Conservation (phyloP, 345 rosid genomes). For the Pseudoturritis turrita region DNA sequence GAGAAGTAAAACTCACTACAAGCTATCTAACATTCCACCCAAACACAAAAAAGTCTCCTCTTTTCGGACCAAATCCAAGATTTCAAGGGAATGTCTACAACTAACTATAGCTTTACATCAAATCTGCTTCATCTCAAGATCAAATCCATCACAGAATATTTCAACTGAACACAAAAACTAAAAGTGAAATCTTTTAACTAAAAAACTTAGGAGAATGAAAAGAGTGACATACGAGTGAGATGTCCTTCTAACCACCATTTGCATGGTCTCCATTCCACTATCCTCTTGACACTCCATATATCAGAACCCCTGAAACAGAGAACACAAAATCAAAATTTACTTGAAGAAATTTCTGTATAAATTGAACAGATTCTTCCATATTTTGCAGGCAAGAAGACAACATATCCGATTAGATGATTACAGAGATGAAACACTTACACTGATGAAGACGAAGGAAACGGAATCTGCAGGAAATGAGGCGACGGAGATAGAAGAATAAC, state of each 20-base stretch:
- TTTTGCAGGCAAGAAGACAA: not conserved
- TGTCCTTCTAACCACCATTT: constrained; percentile 84
- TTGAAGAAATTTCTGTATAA: not conserved
- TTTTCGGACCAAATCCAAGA: not conserved
- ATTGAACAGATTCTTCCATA: not conserved
- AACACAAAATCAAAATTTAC: not conserved
- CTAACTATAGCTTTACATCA: not conserved
- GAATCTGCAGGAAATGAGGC: constrained; percentile 28
- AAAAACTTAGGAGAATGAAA: not conserved
- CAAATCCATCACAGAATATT: not conserved
- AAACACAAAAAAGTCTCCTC: not conserved
- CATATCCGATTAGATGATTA: not conserved
- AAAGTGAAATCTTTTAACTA: not conserved
- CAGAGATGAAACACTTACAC: constrained; percentile 24
- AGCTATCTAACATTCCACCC: not conserved
- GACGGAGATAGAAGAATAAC: constrained; percentile 52
- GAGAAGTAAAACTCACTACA: constrained; percentile 22
- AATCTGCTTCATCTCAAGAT: not conserved
- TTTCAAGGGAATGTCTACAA: not conserved
- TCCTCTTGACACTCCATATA: constrained; percentile 79
- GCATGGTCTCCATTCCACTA: constrained; percentile 92
- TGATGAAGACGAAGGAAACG: constrained; percentile 18
- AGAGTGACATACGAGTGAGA: constrained; percentile 47
- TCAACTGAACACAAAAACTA: not conserved
- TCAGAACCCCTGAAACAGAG: constrained; percentile 40